Percentiles rank a stretch among this genome's conserved stretches.
phyloP scores from a whole-genome alignment of 306 rosid species.

The Echinosophora koreensis region DNA sequence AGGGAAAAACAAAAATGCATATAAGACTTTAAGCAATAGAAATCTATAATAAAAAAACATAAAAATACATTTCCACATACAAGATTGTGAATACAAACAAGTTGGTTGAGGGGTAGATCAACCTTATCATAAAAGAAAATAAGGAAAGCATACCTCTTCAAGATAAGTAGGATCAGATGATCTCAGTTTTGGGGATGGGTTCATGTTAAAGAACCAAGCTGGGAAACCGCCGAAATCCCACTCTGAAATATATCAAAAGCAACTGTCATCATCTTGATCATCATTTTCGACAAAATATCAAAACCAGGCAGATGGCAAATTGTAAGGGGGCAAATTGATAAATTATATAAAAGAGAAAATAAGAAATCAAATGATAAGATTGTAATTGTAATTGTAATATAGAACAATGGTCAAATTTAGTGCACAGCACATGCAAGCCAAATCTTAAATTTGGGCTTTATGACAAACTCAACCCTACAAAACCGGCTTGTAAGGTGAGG shows the following conservation, averaged over 20 bases:
- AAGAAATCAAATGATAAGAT: slow-evolving; percentile 27
- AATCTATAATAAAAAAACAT: slow-evolving; percentile 2
- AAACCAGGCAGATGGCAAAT: slow-evolving; percentile 29
- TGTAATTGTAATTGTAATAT: not conserved
- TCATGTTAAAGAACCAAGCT: slow-evolving; percentile 76
- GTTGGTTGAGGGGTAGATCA: not conserved
- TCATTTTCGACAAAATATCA: slow-evolving; percentile 40
- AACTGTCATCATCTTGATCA: slow-evolving; percentile 33
- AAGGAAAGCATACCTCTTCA: slow-evolving; percentile 65
- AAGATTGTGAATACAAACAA: slow-evolving; percentile 30
- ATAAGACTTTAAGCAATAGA: slow-evolving; percentile 11
- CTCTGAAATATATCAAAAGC: slow-evolving; percentile 66
- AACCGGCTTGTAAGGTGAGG: too few species aligned
- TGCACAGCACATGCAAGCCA: slow-evolving; percentile 16
- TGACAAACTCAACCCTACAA: too few species aligned
- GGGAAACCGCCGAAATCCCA: slow-evolving; percentile 99
- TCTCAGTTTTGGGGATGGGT: slow-evolving; percentile 75
- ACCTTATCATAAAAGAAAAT: slow-evolving; percentile 18
- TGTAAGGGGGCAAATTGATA: not conserved
- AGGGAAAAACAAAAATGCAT: slow-evolving; percentile 1
- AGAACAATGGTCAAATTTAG: slow-evolving; percentile 35
- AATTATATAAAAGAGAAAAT: slow-evolving; percentile 3
- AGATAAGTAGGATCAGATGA: slow-evolving; percentile 85
- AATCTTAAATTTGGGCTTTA: too few species aligned
- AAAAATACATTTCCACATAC: slow-evolving; percentile 23